Percentiles rank a stretch among this genome's conserved stretches.
phyloP scores from a whole-genome alignment of 202 grass and related monocot species.

The Dendrocalamus latiflorus region DNA sequence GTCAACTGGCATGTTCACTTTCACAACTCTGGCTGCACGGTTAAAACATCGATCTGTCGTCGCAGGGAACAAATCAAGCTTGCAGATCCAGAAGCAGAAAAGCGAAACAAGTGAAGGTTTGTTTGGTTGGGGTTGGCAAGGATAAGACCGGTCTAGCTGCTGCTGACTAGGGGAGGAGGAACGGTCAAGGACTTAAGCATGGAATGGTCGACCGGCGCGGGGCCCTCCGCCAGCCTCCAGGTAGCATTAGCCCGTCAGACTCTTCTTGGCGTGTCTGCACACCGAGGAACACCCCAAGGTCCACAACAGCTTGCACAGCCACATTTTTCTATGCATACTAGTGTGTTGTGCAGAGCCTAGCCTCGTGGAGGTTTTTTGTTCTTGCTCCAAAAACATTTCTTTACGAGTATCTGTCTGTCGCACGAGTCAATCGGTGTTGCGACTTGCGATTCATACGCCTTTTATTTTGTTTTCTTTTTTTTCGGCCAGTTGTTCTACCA shows the following conservation, averaged over 20 bases:
- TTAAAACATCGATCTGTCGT: too few relatives aligned
- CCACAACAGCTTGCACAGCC: not conserved
- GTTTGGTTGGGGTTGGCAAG: conserved; percentile 8
- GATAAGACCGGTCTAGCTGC: not conserved
- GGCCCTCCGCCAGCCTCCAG: conserved; percentile 10
- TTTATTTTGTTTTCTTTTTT: too few relatives aligned
- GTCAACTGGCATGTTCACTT: too few relatives aligned
- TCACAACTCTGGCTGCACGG: too few relatives aligned
- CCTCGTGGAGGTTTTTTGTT: not conserved
- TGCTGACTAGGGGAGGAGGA: not conserved
- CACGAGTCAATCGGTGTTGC: too few relatives aligned
- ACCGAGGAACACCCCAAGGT: not conserved
- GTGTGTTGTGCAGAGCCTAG: not conserved
- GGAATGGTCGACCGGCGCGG: not conserved
- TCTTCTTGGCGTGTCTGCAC: conserved; percentile 9
- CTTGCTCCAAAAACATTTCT: too few relatives aligned
- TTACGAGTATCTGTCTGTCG: too few relatives aligned
- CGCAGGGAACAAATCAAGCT: too few relatives aligned
- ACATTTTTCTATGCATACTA: not conserved
- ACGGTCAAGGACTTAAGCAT: not conserved
- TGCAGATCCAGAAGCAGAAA: too few relatives aligned
- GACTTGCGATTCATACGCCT: too few relatives aligned
- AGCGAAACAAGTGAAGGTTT: not conserved
- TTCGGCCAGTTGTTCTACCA: too few relatives aligned
- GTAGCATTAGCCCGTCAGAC: not conserved